Evolutionary conservation across 345 rosid species (phyloP).

Genomic region (Murraya koenigii): DNA sequence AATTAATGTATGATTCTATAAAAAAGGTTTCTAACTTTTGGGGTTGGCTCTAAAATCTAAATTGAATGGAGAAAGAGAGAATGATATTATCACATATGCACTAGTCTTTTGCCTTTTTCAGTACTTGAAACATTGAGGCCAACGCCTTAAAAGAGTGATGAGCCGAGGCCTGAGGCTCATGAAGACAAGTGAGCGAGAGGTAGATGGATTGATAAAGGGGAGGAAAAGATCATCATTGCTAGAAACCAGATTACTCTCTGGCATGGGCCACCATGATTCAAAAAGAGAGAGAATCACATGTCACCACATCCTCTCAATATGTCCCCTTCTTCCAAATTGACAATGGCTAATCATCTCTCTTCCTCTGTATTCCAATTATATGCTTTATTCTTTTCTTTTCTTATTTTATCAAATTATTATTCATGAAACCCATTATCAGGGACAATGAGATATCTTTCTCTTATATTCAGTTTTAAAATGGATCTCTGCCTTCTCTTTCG

Average conservation of each 20-base stretch:
- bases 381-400: conserved; percentile 7
- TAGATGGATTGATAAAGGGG: conserved; percentile 11
- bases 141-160: neutral
- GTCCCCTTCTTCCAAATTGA: conserved; percentile 45
- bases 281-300: conserved; percentile 51
- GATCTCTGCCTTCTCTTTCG: neutral
- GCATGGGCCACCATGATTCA: conserved; percentile 71
- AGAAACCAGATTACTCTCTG: conserved; percentile 66
- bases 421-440: neutral
- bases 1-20: neutral
- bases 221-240: conserved; percentile 37
- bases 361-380: conserved; percentile 15
- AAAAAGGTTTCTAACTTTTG: neutral
- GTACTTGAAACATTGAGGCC: neutral
- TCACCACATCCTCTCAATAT: conserved; percentile 36
- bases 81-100: neutral
- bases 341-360: conserved; percentile 31
- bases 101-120: neutral
- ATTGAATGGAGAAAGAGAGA: neutral
- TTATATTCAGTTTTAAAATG: too few species aligned
- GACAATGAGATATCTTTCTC: neutral
- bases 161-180: neutral
- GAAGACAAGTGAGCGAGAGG: conserved; percentile 9
- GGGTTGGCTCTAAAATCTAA: neutral
- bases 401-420: neutral